Conservation (phyloP, 768 basidiomycete genomes). For the Rhodotorula kratochvilovae region DNA sequence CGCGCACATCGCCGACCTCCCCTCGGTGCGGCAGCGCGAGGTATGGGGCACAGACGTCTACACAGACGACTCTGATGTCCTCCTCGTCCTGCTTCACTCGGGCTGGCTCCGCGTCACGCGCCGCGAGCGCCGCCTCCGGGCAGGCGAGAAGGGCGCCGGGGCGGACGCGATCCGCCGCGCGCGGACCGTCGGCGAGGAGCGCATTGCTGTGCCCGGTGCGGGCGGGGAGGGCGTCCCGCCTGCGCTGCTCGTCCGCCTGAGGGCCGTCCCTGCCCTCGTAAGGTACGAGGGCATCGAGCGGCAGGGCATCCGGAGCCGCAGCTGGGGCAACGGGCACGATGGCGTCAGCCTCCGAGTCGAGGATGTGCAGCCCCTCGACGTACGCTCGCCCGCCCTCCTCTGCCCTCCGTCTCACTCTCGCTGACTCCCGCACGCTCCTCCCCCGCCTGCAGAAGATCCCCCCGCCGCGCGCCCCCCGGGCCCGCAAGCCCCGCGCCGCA, state of each 20-base stretch:
- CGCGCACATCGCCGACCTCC: constrained; percentile 37
- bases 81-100: constrained; percentile 48
- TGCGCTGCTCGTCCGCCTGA: constrained; percentile 44
- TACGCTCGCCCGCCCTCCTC: constrained; percentile 36
- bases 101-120: constrained; percentile 47
- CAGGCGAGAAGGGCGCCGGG: constrained; percentile 28
- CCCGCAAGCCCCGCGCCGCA: background rate
- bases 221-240: constrained; percentile 20
- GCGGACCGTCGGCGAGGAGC: background rate
- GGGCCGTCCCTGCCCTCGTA: constrained; percentile 48
- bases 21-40: constrained; percentile 40
- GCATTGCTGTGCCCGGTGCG: background rate
- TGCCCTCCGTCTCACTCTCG: background rate
- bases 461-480: background rate
- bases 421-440: background rate
- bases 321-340: constrained; percentile 53
- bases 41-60: constrained; percentile 53
- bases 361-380: constrained; percentile 45
- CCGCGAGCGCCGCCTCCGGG: constrained; percentile 1
- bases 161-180: constrained; percentile 18
- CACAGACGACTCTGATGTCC: constrained; percentile 52
- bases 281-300: constrained; percentile 48
- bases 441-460: background rate
- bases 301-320: constrained; percentile 47
- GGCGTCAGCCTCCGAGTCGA: constrained; percentile 50